phyloP scores from a whole-genome alignment of 257 asterid species.

The Verbena officinalis region DNA sequence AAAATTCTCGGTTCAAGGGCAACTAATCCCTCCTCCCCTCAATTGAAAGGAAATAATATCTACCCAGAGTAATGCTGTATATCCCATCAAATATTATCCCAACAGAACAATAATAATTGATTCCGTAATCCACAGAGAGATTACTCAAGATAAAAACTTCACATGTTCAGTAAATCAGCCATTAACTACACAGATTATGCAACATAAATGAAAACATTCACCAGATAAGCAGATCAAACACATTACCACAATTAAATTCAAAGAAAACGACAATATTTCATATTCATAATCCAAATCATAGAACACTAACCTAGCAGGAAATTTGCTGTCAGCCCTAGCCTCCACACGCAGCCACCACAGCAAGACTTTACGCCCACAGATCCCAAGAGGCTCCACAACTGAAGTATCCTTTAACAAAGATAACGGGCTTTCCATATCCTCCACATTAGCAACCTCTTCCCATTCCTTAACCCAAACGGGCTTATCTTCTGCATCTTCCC shows the following conservation, averaged over 20 bases:
- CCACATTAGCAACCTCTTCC: slow-evolving; percentile 56
- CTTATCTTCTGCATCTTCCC: slow-evolving; percentile 72
- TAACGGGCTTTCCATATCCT: slow-evolving; percentile 70
- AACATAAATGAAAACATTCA: slow-evolving; percentile 10
- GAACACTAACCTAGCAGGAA: slow-evolving; percentile 86
- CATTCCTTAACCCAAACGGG: slow-evolving; percentile 84
- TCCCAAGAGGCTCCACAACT: slow-evolving; percentile 92
- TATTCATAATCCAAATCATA: slow-evolving; percentile 16
- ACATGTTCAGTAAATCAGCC: slow-evolving; percentile 10
- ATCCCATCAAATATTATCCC: not conserved
- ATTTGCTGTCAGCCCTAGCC: slow-evolving; percentile 96
- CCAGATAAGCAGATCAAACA: slow-evolving; percentile 14
- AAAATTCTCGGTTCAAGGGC: not conserved
- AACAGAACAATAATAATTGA: not conserved
- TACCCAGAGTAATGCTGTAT: not conserved
- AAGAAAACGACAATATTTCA: slow-evolving; percentile 13
- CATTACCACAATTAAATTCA: not conserved
- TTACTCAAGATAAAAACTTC: slow-evolving; percentile 10
- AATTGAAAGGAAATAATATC: not conserved
- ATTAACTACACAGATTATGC: slow-evolving; percentile 2
- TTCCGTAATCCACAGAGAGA: slow-evolving; percentile 10
- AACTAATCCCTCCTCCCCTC: not conserved
- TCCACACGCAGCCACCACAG: slow-evolving; percentile 99
- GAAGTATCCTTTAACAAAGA: slow-evolving; percentile 71
- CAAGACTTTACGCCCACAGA: slow-evolving; percentile 85